Evolutionary conservation across 148 eudicot species (phyloP).

Genomic region (Rhododendron ovatum): DNA sequence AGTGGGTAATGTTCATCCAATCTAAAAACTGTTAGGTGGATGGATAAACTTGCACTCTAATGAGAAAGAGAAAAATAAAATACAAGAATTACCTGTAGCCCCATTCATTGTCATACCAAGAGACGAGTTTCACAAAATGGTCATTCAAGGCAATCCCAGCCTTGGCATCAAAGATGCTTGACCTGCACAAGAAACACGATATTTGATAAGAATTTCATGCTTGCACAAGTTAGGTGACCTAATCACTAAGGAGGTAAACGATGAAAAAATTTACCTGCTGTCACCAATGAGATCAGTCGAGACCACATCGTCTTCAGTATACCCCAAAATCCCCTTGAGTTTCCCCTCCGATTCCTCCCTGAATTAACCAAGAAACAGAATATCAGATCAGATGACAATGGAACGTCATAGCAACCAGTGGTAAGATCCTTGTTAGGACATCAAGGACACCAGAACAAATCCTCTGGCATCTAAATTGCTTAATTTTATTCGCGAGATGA

Average conservation of each 20-base stretch:
- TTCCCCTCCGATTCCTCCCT: constrained; percentile 69
- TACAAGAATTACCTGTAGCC: constrained; percentile 64
- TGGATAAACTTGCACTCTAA: neutral
- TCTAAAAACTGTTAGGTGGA: neutral
- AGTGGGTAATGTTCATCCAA: neutral
- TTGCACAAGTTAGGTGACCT: neutral
- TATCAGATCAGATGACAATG: neutral
- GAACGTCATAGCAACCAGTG: neutral
- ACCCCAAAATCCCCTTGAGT: constrained; percentile 64
- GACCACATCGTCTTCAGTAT: constrained; percentile 71
- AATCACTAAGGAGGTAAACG: neutral
- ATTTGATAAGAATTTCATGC: neutral
- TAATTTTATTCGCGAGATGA: neutral
- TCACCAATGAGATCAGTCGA: constrained; percentile 63
- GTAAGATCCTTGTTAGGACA: neutral
- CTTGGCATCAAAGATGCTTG: constrained; percentile 83
- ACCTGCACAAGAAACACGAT: constrained; percentile 22
- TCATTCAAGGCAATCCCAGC: constrained; percentile 81
- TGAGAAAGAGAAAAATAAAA: neutral
- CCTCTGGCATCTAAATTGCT: neutral
- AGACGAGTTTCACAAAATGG: constrained; percentile 61
- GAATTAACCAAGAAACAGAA: neutral
- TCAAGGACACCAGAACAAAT: neutral
- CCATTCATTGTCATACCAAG: constrained; percentile 96
- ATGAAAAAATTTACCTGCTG: constrained; percentile 31